Percentiles rank a stretch among this genome's conserved stretches.
Conservation (phyloP, 1,284 basidiomycete genomes). For the Paramarasmius palmivorus region DNA sequence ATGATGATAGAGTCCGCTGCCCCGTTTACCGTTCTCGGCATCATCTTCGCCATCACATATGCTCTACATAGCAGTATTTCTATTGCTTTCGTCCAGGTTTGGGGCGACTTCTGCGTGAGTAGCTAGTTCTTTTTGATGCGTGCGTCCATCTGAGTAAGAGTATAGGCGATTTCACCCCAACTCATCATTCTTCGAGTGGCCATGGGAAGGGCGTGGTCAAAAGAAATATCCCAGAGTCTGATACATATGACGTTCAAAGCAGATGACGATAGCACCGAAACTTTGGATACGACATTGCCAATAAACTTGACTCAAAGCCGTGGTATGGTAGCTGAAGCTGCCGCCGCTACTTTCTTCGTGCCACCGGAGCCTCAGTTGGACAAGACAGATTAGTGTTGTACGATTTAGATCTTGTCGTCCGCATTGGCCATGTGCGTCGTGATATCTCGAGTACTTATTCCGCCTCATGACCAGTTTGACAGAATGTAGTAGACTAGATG, state of each 20-base stretch:
- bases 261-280: neutral
- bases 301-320: too few relatives aligned
- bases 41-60: conserved; percentile 24
- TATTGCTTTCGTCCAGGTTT: conserved; percentile 25
- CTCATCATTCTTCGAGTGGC: conserved; percentile 28
- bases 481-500: too few relatives aligned
- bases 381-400: too few relatives aligned
- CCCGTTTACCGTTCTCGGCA: conserved; percentile 25
- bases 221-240: conserved; percentile 15
- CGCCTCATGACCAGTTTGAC: too few relatives aligned
- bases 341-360: too few relatives aligned
- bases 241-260: conserved; percentile 6
- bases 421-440: too few relatives aligned
- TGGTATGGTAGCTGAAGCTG: too few relatives aligned
- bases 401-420: too few relatives aligned
- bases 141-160: neutral
- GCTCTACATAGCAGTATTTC: conserved; percentile 22
- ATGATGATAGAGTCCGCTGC: conserved; percentile 28
- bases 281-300: neutral
- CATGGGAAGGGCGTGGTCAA: conserved; percentile 24
- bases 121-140: neutral
- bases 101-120: conserved; percentile 26
- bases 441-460: too few relatives aligned
- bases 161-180: conserved; percentile 27
- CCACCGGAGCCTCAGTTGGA: too few relatives aligned